Percentiles rank a stretch among this genome's conserved stretches.
phyloP scores from a whole-genome alignment of 768 basidiomycete genomes.

The Leccinum truebloodii region DNA sequence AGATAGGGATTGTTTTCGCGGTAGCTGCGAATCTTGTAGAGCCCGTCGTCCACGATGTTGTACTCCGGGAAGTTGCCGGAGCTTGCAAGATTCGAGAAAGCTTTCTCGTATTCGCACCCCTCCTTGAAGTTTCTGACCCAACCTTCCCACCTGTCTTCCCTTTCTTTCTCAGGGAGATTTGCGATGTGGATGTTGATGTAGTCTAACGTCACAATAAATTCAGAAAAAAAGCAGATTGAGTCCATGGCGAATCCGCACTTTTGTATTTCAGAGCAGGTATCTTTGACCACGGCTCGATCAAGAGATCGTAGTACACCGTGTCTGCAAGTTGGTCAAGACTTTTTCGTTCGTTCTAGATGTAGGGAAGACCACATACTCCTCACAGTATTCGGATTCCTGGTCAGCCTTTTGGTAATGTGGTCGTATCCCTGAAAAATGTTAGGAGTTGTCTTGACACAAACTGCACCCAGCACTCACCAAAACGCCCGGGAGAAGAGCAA shows the following conservation, averaged over 20 bases:
- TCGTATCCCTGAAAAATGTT: slow-evolving; percentile 4
- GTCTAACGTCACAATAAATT: background rate
- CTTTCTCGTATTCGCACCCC: slow-evolving; percentile 1
- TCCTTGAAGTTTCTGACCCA: background rate
- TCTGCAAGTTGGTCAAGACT: background rate
- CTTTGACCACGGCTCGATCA: slow-evolving; percentile 3
- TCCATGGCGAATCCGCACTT: background rate
- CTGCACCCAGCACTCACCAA: background rate
- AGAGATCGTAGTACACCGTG: background rate
- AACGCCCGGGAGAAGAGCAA: slow-evolving; percentile 7
- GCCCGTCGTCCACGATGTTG: background rate
- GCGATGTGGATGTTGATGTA: slow-evolving; percentile 4
- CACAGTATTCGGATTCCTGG: background rate
- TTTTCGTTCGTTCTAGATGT: background rate
- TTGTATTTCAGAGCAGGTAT: background rate
- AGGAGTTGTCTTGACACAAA: background rate
- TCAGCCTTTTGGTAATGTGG: background rate
- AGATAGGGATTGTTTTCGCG: background rate
- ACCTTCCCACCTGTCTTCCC: background rate
- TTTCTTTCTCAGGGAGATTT: background rate
- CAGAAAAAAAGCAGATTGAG: background rate
- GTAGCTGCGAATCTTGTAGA: slow-evolving; percentile 9
- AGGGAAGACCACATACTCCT: slow-evolving; percentile 1
- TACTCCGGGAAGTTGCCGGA: background rate
- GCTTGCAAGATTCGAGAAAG: background rate